These are phyloP conservation scores for Fusarium solani-melongenae DNA, from an alignment of 2,329 filamentous ascomycete genomes.

Conservation along the genomic window DNA sequence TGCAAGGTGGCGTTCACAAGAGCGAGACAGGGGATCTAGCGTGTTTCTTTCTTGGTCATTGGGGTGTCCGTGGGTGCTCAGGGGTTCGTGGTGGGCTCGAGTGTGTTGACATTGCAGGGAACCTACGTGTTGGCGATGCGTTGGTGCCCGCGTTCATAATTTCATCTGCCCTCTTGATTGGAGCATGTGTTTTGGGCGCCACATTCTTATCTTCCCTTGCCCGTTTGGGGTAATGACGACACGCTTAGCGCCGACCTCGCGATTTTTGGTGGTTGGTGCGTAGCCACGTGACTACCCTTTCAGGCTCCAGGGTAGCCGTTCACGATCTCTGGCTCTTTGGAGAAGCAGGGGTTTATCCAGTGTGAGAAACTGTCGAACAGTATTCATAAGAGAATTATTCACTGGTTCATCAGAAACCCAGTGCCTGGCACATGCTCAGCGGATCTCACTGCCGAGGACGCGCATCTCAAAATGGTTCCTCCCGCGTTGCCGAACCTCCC, in stretches of 20 bases:
- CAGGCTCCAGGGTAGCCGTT: slow-evolving; percentile 20
- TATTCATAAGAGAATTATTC: background rate
- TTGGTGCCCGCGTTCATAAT: slow-evolving; percentile 18
- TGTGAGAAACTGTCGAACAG: background rate
- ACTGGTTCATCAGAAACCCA: background rate
- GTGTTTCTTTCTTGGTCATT: background rate
- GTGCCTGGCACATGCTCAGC: background rate
- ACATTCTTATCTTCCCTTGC: slow-evolving; percentile 17
- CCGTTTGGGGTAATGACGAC: slow-evolving; percentile 31
- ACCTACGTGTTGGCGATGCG: slow-evolving; percentile 29
- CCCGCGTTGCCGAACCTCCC: background rate
- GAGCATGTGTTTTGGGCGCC: slow-evolving; percentile 18
- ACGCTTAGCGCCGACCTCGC: slow-evolving; percentile 6
- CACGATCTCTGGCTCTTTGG: background rate
- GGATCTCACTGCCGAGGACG: background rate
- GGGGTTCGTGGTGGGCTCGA: slow-evolving; percentile 15
- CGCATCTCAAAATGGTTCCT: background rate
- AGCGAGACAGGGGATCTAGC: slow-evolving; percentile 14
- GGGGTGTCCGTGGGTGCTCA: slow-evolving; percentile 11
- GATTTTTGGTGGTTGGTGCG: background rate
- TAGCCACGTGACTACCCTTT: slow-evolving; percentile 7
- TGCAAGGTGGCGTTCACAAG: slow-evolving; percentile 18
- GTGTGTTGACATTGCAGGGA: slow-evolving; percentile 24
- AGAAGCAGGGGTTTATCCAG: background rate
- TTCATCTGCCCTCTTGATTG: slow-evolving; percentile 30